Conservation (phyloP, 495 filamentous ascomycete genomes). For the Aspergillus nidulans region DNA sequence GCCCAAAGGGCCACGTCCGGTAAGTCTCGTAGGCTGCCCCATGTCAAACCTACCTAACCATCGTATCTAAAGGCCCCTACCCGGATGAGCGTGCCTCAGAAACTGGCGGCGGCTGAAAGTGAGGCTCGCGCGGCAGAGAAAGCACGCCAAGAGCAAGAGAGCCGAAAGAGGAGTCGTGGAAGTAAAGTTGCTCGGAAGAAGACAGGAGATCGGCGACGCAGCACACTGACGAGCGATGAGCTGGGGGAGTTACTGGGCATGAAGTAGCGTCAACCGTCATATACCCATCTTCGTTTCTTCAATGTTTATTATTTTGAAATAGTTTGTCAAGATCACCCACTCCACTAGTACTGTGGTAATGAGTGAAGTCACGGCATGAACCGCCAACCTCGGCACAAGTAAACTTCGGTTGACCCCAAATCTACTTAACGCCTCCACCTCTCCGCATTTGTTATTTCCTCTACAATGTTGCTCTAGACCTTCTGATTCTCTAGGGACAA, state of each 20-base stretch:
- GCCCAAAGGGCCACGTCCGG: slow-evolving; percentile 29
- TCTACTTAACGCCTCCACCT: not conserved
- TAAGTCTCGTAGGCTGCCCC: slow-evolving; percentile 20
- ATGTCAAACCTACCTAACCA: not conserved
- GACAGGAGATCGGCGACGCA: slow-evolving; percentile 53
- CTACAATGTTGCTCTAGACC: not conserved
- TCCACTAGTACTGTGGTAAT: not conserved
- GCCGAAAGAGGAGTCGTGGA: slow-evolving; percentile 40
- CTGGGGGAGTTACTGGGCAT: slow-evolving; percentile 58
- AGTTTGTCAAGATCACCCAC: not conserved
- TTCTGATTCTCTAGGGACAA: not conserved
- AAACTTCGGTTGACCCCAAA: not conserved
- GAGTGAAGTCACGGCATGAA: slow-evolving; percentile 5
- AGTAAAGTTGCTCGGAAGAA: slow-evolving; percentile 37
- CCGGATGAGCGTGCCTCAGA: slow-evolving; percentile 38
- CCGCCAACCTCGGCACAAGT: slow-evolving; percentile 3
- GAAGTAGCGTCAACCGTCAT: slow-evolving; percentile 19
- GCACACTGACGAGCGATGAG: slow-evolving; percentile 69
- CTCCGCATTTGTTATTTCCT: not conserved
- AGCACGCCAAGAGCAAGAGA: slow-evolving; percentile 39
- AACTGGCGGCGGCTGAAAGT: slow-evolving; percentile 41
- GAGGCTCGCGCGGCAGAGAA: slow-evolving; percentile 41
- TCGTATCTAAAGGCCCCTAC: slow-evolving; percentile 16
- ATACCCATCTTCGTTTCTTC: slow-evolving; percentile 10
- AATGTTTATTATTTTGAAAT: slow-evolving; percentile 5